A percentile compares a stretch with the other conserved stretches of the same genome.
These are phyloP conservation scores for Eimeria acervulina DNA, from an alignment of 169 alveolate genomes.

Conservation along the genomic window DNA sequence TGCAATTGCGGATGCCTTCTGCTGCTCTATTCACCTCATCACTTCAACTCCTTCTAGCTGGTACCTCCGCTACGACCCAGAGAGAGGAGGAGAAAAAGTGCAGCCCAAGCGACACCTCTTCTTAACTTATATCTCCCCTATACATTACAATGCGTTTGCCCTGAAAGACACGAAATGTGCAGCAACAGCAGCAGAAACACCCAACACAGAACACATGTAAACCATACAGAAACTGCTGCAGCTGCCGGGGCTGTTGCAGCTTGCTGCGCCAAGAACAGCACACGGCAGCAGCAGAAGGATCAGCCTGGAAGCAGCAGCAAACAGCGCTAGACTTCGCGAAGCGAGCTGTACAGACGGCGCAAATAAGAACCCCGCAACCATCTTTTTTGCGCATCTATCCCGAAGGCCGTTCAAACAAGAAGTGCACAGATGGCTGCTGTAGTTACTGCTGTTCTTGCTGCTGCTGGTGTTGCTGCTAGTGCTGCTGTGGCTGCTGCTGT, in stretches of 20 bases:
- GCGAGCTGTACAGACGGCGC: neutral
- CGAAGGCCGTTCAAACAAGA: neutral
- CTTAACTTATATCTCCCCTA: conserved; percentile 87
- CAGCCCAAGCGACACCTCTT: conserved; percentile 83
- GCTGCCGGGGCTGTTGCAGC: neutral
- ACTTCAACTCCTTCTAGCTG: conserved; percentile 87
- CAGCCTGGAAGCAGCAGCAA: neutral
- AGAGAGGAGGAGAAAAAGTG: conserved; percentile 5
- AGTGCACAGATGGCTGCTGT: too few species aligned
- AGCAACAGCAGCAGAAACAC: neutral
- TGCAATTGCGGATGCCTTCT: conserved; percentile 88
- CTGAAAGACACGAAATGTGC: neutral
- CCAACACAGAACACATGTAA: neutral
- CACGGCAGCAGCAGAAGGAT: neutral
- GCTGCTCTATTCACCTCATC: conserved; percentile 87
- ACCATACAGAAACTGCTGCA: neutral
- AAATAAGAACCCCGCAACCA: neutral
- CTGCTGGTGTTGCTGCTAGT: neutral
- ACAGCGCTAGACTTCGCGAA: neutral
- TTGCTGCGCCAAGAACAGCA: neutral
- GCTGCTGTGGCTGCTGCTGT: conserved; percentile 18
- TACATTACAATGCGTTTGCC: conserved; percentile 86
- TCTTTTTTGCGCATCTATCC: neutral
- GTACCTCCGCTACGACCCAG: conserved; percentile 86
- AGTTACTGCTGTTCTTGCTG: neutral